Base-by-base conservation (phyloP, 2,329 filamentous ascomycete genomes). In the Teratosphaeria nubilosa region DNA sequence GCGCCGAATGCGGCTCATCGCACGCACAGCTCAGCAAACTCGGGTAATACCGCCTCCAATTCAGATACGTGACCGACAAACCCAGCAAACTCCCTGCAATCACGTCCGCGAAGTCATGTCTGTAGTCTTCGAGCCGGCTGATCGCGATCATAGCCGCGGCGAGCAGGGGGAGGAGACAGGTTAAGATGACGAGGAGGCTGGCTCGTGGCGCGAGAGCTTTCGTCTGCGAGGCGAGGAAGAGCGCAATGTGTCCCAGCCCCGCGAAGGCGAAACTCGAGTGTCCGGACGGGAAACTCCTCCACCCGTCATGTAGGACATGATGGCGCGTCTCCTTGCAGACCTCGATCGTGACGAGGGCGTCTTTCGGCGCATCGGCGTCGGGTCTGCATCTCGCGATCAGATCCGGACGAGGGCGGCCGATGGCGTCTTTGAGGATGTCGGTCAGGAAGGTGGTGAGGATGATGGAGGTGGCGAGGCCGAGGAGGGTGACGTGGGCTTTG, bases 301-400 rank as follows among this genome's bases (percentile, higher is more conserved):
- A 92, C 16, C 89, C 90, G 66, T 95, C 90, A 62, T 94, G 86
- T 3, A 95, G 79, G 1, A 78, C 77, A 70, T 89, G 86, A 60
- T 83, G 81, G 65, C 85, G 72, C 1, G 82, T 80, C 66, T 91
- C 80, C 11, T 87, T 91, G 76, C 90, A 95, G 2, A 91, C 82
- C 32, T 82, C 79, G 54, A 86, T 82, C 16, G 80, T 83, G 30
- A 86, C 79, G 53, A 86, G 73, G 14, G 83, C 69, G 65, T 77
- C 59, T 32, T 74, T 66, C 62, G 84, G 76, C 55, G 74, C 74
- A 0, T 83, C 78, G 0, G 83, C 84, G 32, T 72, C 66, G 0
- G 94, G 91, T 63, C 88, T 86, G 75, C 94, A 99, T 41, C 94
- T 85, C n/a, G 87, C 85, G 50, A 97, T 83, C 37, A 96, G 77